A percentile compares a stretch with the other conserved stretches of the same genome.
These are phyloP conservation scores for Blastomyces percursus DNA, from an alignment of 2,329 filamentous ascomycete genomes.

Conservation along the genomic window DNA sequence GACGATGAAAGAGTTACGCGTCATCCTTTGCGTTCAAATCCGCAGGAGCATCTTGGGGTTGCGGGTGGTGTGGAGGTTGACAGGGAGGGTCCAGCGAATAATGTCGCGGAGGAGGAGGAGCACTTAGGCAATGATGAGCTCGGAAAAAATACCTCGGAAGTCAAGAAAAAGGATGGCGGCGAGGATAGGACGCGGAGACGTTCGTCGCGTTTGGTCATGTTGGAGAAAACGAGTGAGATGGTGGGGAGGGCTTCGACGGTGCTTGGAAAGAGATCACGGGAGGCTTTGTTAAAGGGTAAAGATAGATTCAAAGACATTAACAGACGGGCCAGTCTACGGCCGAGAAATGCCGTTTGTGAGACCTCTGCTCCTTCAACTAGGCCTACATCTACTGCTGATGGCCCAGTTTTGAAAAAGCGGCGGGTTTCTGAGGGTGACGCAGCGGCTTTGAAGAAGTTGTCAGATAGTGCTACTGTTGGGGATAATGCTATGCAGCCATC, in stretches of 20 bases:
- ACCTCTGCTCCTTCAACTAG: conserved; percentile 1
- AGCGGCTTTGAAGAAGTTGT: neutral
- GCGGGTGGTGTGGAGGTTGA: neutral
- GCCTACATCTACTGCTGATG: conserved; percentile 16
- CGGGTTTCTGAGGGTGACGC: conserved; percentile 32
- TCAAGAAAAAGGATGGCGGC: conserved; percentile 18
- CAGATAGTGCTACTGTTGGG: conserved; percentile 16
- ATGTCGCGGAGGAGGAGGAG: conserved; percentile 1
- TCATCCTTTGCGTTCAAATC: conserved; percentile 3
- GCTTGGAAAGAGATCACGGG: conserved; percentile 51
- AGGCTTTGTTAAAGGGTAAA: conserved; percentile 41
- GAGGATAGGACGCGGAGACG: conserved; percentile 25
- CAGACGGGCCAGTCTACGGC: conserved; percentile 49
- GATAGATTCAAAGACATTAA: conserved; percentile 46
- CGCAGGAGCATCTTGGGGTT: neutral
- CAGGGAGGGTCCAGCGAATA: neutral
- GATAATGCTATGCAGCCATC: conserved; percentile 15
- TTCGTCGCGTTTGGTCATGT: conserved; percentile 35
- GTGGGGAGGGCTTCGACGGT: conserved; percentile 40
- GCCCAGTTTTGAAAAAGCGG: conserved; percentile 31
- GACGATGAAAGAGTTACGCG: conserved; percentile 17
- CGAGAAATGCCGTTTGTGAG: conserved; percentile 22
- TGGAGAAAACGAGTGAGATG: conserved; percentile 37
- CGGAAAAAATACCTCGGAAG: conserved; percentile 16
- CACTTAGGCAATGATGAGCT: conserved; percentile 16